Base-by-base conservation (phyloP, 2,329 filamentous ascomycete genomes). In the Sporothrix schenckii region DNA sequence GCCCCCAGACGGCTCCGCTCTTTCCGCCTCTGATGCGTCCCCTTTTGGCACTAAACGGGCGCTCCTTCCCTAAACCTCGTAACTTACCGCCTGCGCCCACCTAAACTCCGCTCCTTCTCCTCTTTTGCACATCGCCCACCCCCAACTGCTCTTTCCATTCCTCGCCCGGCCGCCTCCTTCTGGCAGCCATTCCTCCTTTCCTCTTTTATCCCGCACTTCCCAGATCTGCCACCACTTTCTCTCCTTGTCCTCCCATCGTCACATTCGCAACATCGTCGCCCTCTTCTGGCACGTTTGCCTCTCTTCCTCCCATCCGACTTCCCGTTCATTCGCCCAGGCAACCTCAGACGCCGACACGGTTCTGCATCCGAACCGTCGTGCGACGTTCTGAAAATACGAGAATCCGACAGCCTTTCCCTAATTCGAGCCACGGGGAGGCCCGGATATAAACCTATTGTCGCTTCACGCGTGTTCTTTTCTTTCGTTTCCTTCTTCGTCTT, bases 221-320 rank as follows among this genome's bases (percentile, higher is more conserved):
- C 68, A 69, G 56, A 71, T 58, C 70, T 68, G 27, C 56, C 63
- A 27, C 52, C 34, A 67, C 30, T 39, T 58, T 58, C 47, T 70
- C 53, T 39, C 27, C 58, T 52, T 34, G 27, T 27, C 27, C 47
- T 58, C 63, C 41, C 49, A 30, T 54, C 34, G 58, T 60, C 70
- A 69, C 56, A 34, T 53, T 19, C 44, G 50, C 69, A 50, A 19
- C 61, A 53, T 66, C 52, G 50, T 47, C 61, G 50, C 60, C 61
- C 14, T 54, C 34, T 44, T 53, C 34, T 24, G 61, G 61, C 61
- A 52, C 61, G 61, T 72, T 58, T 60, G n/a, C 19, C 34, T 30
- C 50, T 63, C 30, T 39, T 49, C 21, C 30, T 39, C 30, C 19
- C 13, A 6, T 27, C 41, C 41, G 13, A 44, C 13, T 14, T 11